Conservation (phyloP, 768 basidiomycete genomes). For the Rhizopogon sp. region DNA sequence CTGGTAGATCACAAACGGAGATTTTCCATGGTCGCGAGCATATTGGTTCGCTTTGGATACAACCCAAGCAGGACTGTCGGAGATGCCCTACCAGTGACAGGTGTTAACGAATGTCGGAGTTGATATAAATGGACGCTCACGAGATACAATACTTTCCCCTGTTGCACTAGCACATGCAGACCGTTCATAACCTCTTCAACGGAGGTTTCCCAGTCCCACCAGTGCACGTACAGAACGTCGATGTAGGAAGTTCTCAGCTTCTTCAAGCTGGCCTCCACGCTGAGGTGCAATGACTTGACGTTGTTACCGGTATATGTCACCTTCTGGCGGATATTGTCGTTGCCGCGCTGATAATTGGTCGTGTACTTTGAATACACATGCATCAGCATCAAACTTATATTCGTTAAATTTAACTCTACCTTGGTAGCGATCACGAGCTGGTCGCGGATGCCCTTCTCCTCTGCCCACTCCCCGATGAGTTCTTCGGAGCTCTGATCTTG, state of each 20-base stretch:
- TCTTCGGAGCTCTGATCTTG: constrained; percentile 37
- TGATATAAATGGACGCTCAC: constrained; percentile 19
- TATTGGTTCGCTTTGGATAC: constrained; percentile 33
- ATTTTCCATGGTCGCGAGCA: constrained; percentile 34
- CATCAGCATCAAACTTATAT: not conserved
- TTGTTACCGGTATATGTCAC: constrained; percentile 37
- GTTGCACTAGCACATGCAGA: constrained; percentile 32
- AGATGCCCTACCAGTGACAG: constrained; percentile 21
- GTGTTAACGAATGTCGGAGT: not conserved
- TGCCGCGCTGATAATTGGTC: constrained; percentile 16
- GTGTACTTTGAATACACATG: constrained; percentile 13
- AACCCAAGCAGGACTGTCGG: constrained; percentile 33
- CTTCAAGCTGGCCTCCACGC: constrained; percentile 37
- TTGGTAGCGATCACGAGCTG: constrained; percentile 43
- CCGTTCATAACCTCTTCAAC: constrained; percentile 37
- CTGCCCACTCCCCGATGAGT: constrained; percentile 48
- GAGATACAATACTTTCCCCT: constrained; percentile 36
- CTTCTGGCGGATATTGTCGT: constrained; percentile 11
- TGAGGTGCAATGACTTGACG: constrained; percentile 34
- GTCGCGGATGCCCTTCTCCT: constrained; percentile 35
- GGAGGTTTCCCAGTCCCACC: constrained; percentile 38
- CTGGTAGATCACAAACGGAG: constrained; percentile 42
- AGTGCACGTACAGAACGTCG: constrained; percentile 39
- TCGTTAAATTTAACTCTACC: constrained; percentile 9
- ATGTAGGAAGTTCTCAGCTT: constrained; percentile 42